Evolutionary conservation across 192 early-diverging fungal genomes (phyloP), one percentile per base, ranked within the genome.

Genomic region (Backusella westeae): DNA sequence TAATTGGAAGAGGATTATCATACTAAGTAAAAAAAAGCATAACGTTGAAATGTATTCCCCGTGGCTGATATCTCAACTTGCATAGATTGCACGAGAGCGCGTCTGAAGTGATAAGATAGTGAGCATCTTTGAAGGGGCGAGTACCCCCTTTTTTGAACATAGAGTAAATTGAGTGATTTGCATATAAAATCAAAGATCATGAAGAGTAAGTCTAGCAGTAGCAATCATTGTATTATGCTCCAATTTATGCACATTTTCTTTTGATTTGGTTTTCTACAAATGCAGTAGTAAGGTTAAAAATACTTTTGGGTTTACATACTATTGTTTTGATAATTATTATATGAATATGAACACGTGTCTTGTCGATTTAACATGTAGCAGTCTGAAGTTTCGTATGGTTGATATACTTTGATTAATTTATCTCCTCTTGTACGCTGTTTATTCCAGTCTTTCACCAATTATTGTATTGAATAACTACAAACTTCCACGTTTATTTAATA

Each of bases 261-360:
- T 59, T 59, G n/a, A 59, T 59, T 23, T 12, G 23, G 21, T 59
- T 59, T 59, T 59, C 21, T 23, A 59, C 53, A 59, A 59, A 59
- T 29, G 53, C 23, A 59, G 53, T 59, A 59, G 53, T 59, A 59
- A 59, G 53, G 6, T 59, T 59, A 59, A 59, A 59, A 59, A 59
- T 59, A 26, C 23, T 23, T 23, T 59, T 59, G 53, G 26, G 10
- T 29, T 19, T 10, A 59, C 53, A 21, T 29, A 23, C 53, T 23
- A 59, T 19, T 49, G 19, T n/a, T 49, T 49, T 49, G 46, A 49
- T 49, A 49, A 49, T n/a, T 49, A 49, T 49, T 19, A 49, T 49
- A 49, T 23, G 23, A 63, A 29, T 63, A 23, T 63, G 23, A 63
- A 29, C 12, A 63, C 21, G 23, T 63, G 3, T 63, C 56, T 3